Evolutionary conservation across 768 basidiomycete species (phyloP).

Genomic region (Postia placenta): DNA sequence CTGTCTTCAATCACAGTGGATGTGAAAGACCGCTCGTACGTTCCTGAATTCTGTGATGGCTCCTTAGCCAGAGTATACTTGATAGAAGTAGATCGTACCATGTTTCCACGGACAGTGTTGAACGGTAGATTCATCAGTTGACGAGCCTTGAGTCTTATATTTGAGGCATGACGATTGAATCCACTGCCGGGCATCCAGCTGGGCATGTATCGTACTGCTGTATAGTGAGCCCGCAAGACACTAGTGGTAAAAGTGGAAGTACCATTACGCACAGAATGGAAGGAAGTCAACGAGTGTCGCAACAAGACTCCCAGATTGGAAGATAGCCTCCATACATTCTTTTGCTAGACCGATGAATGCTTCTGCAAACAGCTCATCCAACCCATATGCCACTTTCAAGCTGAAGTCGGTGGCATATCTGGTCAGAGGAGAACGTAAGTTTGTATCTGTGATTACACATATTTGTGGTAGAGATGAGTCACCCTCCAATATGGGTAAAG

Average conservation of each 20-base stretch:
- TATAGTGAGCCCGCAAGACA: no score
- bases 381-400: slow-evolving; percentile 27
- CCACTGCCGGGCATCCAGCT: slow-evolving; percentile 34
- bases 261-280: slow-evolving; percentile 10
- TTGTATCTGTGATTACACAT: no score
- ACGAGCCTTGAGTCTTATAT: slow-evolving; percentile 18
- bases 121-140: slow-evolving; percentile 23
- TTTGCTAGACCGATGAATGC: slow-evolving; percentile 18
- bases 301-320: slow-evolving; percentile 7
- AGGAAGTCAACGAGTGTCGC: slow-evolving; percentile 18
- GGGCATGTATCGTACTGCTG: slow-evolving; percentile 33
- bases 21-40: slow-evolving; percentile 11
- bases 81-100: slow-evolving; percentile 18
- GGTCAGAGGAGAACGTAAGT: not conserved
- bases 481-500: slow-evolving; percentile 6
- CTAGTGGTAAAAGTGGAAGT: no score
- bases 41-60: not conserved
- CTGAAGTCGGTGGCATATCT: slow-evolving; percentile 23
- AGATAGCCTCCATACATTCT: slow-evolving; percentile 4
- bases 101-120: slow-evolving; percentile 23
- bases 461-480: slow-evolving; percentile 2
- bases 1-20: slow-evolving; percentile 7
- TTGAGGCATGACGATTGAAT: slow-evolving; percentile 23
- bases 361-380: slow-evolving; percentile 15
- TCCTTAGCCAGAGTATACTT: not conserved